A percentile compares a stretch with the other conserved stretches of the same genome.
Evolutionary conservation across 257 asterid species (phyloP).

Genomic region (Ilex asprella): DNA sequence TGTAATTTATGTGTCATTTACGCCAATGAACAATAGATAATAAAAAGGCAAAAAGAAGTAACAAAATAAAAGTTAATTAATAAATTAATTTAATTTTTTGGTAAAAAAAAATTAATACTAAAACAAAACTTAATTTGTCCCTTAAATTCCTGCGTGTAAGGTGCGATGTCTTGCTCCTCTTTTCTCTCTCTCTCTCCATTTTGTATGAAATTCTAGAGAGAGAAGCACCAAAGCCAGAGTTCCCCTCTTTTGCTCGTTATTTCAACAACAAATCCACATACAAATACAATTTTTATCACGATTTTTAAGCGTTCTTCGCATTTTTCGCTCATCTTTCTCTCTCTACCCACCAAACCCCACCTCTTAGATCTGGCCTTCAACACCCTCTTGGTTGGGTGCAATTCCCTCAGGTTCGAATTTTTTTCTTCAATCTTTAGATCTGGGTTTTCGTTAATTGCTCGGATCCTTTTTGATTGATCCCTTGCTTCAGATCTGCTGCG

Average conservation of each 20-base stretch:
- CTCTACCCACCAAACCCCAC: neutral
- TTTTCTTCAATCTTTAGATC: no score
- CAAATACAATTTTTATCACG: neutral
- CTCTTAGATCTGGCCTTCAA: neutral
- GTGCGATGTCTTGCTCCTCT: slow-evolving; percentile 25
- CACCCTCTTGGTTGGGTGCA: no score
- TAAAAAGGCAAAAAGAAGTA: no score
- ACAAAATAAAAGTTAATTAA: no score
- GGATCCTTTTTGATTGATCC: no score
- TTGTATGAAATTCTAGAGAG: slow-evolving; percentile 2
- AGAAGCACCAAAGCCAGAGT: slow-evolving; percentile 2
- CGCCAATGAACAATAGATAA: no score
- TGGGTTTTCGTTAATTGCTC: no score
- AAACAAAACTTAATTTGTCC: neutral
- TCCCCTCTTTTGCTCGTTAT: neutral
- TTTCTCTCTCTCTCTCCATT: neutral
- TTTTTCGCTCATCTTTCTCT: neutral
- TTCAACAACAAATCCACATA: neutral
- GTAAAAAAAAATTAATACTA: no score
- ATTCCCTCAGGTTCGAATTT: no score
- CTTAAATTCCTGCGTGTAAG: slow-evolving; percentile 17
- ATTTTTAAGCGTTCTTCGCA: neutral
- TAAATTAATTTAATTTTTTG: no score
- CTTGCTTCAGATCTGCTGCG: no score
- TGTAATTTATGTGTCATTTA: no score